Evolutionary conservation across 1,284 basidiomycete genomes (phyloP), one percentile per base, ranked within the genome.

Genomic region (Moniliella sp.): DNA sequence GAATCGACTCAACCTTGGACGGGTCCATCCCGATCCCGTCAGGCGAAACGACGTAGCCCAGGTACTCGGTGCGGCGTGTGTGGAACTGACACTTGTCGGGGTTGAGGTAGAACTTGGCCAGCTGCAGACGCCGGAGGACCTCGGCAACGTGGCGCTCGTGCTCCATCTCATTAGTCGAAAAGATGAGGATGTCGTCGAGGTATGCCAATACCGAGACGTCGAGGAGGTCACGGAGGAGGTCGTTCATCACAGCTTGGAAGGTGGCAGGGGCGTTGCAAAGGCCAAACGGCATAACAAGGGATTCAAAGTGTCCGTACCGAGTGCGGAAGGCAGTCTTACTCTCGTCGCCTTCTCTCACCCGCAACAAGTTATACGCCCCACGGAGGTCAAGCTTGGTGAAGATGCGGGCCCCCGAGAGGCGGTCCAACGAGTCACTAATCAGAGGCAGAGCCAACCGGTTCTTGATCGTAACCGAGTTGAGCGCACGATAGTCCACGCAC

Each of bases 401-500:
- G 19, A 46, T 39, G 19, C 44, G 48, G 0, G 63, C 58, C 0
- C 41, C 37, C 33, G 13, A 55, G 29, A 57, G 40, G 0, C 43
- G 34, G 40, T 64, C 53, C 10, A 66, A 43, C 8, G 63, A 61
- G 25, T 67, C 61, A 13, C 59, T 43, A 2, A 67, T 55, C 0
- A 51, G 46, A 0, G 64, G 66, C 1, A 66, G 30, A 0, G 61
- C 61, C 32, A 62, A 61, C 0, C 37, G 38, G 14, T 65, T 61
- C 37, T 66, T 66, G 2, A 57, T 39, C 0, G 62, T 67, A 57
- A 39, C 36, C 0, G 34, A 23, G 37, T 70, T 70, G 15, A 70
- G 51, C 5, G 55, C 51, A 0, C 61, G 44, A 42, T 66, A 70
- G 37, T 70, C 64, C 1, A 67, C 55, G 32, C 64, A 65, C 0